Conservation (phyloP, 768 basidiomycete species). For the Naganishia vishniacii region DNA sequence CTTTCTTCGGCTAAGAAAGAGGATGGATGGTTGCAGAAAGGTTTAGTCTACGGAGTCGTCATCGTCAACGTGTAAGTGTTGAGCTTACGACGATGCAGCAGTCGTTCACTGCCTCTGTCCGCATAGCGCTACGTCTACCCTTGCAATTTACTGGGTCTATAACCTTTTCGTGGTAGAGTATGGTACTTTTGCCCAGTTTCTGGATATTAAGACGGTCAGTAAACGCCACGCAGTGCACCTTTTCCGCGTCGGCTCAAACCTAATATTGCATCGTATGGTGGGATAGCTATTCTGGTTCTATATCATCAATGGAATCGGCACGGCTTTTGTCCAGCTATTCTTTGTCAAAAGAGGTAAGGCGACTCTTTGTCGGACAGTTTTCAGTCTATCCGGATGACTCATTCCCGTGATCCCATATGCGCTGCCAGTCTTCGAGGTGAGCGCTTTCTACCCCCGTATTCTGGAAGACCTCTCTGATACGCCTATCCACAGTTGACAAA, state of each 20-base stretch:
- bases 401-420: not conserved
- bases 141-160: slow-evolving; percentile 20
- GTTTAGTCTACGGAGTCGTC: not conserved
- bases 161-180: slow-evolving; percentile 15
- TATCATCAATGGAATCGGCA: slow-evolving; percentile 17
- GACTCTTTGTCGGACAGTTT: not conserved
- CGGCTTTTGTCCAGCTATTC: slow-evolving; percentile 16
- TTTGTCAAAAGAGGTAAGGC: slow-evolving; percentile 20
- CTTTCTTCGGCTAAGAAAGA: not conserved
- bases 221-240: too few relatives aligned
- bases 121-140: slow-evolving; percentile 2
- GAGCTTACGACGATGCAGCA: not conserved
- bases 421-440: slow-evolving; percentile 2
- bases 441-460: not conserved
- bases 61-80: slow-evolving; percentile 4
- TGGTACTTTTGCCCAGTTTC: slow-evolving; percentile 15
- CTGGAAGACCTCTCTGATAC: not conserved
- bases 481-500: not conserved
- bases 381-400: too few relatives aligned
- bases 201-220: slow-evolving; percentile 18
- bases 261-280: not conserved
- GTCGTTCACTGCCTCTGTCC: not conserved
- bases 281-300: slow-evolving; percentile 25
- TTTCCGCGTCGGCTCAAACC: too few relatives aligned
- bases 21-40: not conserved